Evolutionary conservation across 352 stramenopile genomes (phyloP).

Genomic region (Phytopythium helicoides): DNA sequence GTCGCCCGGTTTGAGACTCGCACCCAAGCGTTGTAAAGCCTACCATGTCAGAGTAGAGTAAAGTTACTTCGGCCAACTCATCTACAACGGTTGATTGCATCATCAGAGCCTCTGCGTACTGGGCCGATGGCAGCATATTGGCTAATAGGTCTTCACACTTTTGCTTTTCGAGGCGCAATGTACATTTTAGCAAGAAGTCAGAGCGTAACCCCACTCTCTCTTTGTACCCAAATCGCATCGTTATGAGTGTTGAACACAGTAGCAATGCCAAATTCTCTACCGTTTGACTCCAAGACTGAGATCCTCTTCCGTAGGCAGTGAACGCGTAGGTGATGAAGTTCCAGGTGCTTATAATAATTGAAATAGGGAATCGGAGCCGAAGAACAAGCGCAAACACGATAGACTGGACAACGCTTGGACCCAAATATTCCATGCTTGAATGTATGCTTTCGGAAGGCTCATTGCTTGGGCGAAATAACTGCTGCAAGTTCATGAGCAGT

Average conservation of each 20-base stretch:
- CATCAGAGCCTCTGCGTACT: slow-evolving; percentile 74
- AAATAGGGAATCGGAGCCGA: slow-evolving; percentile 58
- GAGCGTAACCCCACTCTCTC: slow-evolving; percentile 57
- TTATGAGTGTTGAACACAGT: slow-evolving; percentile 22
- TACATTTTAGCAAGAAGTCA: slow-evolving; percentile 80
- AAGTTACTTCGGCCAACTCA: slow-evolving; percentile 75
- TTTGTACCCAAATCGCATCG: slow-evolving; percentile 59
- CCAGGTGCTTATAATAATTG: slow-evolving; percentile 38
- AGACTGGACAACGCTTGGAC: slow-evolving; percentile 48
- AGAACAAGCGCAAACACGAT: slow-evolving; percentile 57
- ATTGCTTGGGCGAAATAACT: slow-evolving; percentile 18
- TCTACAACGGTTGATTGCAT: slow-evolving; percentile 74
- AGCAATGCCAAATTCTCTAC: slow-evolving; percentile 43
- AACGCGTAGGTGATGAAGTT: slow-evolving; percentile 34
- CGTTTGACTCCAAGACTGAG: slow-evolving; percentile 32
- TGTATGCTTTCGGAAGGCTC: slow-evolving; percentile 1
- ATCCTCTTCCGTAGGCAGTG: slow-evolving; percentile 9
- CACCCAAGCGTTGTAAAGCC: slow-evolving; percentile 74
- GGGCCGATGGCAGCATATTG: slow-evolving; percentile 80
- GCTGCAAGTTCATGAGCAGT: slow-evolving; percentile 34
- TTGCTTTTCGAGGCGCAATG: slow-evolving; percentile 69
- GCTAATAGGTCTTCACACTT: slow-evolving; percentile 82
- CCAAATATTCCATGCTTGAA: slow-evolving; percentile 30
- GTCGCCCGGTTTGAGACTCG: slow-evolving; percentile 53
- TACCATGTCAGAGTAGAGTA: slow-evolving; percentile 87